Conservation (phyloP, 495 filamentous ascomycete species). For the Choiromyces venosus region DNA sequence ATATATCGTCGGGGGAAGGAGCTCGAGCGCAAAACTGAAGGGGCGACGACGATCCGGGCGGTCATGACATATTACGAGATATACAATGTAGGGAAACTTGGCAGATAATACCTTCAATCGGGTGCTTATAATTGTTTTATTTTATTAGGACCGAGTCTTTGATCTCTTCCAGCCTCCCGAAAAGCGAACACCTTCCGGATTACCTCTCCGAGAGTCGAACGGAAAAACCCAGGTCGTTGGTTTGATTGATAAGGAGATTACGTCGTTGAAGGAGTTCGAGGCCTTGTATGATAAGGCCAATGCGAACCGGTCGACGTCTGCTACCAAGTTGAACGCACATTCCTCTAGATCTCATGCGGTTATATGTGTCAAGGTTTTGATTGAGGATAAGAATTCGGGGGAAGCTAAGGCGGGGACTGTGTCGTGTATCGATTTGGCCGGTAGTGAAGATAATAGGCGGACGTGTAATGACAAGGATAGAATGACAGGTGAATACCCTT, state of each 20-base stretch:
- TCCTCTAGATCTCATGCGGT: conserved; percentile 92
- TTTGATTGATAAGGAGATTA: conserved; percentile 76
- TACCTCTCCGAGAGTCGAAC: conserved; percentile 82
- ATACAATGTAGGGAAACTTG: conserved; percentile 58
- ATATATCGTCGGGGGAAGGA: conserved; percentile 83
- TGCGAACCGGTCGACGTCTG: conserved; percentile 80
- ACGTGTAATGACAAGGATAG: conserved; percentile 93
- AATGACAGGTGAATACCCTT: conserved; percentile 47
- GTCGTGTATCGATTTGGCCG: conserved; percentile 93
- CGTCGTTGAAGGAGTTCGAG: conserved; percentile 88
- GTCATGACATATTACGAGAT: conserved; percentile 95
- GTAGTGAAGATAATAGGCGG: conserved; percentile 89
- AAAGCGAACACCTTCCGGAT: conserved; percentile 75
- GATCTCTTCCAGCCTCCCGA: conserved; percentile 89
- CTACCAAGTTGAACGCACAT: conserved; percentile 93
- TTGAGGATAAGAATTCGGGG: conserved; percentile 57
- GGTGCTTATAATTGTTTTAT: neutral
- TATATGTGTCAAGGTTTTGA: conserved; percentile 77
- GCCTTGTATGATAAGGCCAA: conserved; percentile 88
- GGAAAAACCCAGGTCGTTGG: conserved; percentile 92
- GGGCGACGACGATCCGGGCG: conserved; percentile 67
- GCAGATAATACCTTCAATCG: neutral
- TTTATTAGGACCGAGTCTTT: conserved; percentile 65
- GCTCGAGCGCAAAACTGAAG: conserved; percentile 75
- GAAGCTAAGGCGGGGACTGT: conserved; percentile 71